phyloP scores from a whole-genome alignment of 2,329 filamentous ascomycete genomes.

The Lasiodiplodia hormozganensis region DNA sequence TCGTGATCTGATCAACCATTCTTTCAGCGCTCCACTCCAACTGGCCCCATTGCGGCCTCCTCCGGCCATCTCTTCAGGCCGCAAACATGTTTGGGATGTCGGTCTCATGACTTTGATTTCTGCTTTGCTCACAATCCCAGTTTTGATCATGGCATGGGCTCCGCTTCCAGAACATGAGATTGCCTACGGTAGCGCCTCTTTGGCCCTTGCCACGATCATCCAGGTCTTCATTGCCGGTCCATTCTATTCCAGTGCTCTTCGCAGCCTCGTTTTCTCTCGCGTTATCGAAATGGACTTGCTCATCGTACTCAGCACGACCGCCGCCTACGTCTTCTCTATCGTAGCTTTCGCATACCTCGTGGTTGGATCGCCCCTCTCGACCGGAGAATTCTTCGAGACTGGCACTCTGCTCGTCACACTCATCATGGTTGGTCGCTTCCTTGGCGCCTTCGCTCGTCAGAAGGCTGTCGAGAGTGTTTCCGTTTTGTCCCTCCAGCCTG shows the following conservation, averaged over 20 bases:
- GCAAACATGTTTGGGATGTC: conserved; percentile 42
- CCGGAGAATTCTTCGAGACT: conserved; percentile 60
- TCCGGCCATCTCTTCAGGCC: conserved; percentile 33
- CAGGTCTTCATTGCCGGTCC: conserved; percentile 67
- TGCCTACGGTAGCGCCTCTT: conserved; percentile 61
- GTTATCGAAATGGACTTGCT: conserved; percentile 74
- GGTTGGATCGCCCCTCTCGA: conserved; percentile 42
- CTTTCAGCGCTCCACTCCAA: conserved; percentile 37
- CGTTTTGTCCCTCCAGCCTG: conserved; percentile 63
- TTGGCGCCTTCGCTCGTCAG: conserved; percentile 59
- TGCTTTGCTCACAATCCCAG: conserved; percentile 48
- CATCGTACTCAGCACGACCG: conserved; percentile 69
- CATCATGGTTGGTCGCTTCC: conserved; percentile 60
- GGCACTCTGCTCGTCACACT: conserved; percentile 61
- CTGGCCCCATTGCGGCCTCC: conserved; percentile 46
- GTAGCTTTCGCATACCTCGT: conserved; percentile 54
- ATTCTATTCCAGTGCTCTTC: conserved; percentile 71
- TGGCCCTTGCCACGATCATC: conserved; percentile 70
- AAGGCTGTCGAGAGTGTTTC: conserved; percentile 60
- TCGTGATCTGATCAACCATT: conserved; percentile 38
- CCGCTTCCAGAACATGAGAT: conserved; percentile 53
- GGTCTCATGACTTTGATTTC: conserved; percentile 50
- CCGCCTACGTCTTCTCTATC: conserved; percentile 69
- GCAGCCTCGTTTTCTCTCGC: conserved; percentile 63
- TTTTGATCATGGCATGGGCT: conserved; percentile 72